Conservation (phyloP, 331 rosid genomes). For the Quercus phellos region DNA sequence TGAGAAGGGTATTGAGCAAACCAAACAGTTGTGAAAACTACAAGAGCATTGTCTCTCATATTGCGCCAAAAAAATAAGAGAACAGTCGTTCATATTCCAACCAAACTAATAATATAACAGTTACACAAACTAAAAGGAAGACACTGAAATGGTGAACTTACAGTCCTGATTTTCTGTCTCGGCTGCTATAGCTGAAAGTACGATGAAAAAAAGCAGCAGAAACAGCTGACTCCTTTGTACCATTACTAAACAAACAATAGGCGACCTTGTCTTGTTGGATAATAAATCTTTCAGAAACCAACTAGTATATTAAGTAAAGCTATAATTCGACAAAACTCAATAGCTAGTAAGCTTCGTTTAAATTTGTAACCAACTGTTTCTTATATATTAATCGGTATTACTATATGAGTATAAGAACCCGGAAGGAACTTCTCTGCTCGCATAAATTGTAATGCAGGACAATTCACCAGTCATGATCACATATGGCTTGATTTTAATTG, state of each 20-base stretch:
- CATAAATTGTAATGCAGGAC: neutral
- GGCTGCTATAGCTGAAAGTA: neutral
- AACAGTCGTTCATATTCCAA: no score
- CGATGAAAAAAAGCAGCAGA: slow-evolving; percentile 4
- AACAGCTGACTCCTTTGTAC: slow-evolving; percentile 7
- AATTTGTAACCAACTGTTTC: neutral
- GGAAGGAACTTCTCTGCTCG: neutral
- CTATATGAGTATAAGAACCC: no score
- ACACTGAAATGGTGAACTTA: slow-evolving; percentile 11
- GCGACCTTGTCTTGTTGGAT: no score
- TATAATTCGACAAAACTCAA: neutral
- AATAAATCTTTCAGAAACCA: neutral
- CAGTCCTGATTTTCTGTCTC: neutral
- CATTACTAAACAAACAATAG: slow-evolving; percentile 1
- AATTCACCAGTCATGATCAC: neutral
- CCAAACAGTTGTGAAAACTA: no score
- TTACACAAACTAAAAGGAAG: neutral
- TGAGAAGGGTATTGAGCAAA: no score
- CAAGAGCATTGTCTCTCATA: no score
- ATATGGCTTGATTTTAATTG: neutral
- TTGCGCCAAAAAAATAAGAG: no score
- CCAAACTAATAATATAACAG: neutral
- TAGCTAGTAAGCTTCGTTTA: neutral
- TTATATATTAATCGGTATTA: no score
- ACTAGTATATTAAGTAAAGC: neutral